Base-by-base conservation (phyloP, 768 basidiomycete species). In the Lactifluus rugatus region DNA sequence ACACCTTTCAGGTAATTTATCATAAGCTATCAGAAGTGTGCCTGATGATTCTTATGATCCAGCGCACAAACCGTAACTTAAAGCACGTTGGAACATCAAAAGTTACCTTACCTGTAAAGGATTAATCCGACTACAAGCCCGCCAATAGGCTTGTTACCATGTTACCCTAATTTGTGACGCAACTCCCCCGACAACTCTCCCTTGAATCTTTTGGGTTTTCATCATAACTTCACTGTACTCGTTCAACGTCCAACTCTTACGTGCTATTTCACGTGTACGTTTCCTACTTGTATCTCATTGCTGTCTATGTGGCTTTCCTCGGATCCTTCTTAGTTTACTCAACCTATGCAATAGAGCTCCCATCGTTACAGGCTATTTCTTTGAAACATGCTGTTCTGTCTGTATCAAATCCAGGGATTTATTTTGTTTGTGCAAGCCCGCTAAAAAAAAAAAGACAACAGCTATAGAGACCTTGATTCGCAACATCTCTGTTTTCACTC, bases 1-100 rank as follows among this genome's bases (percentile, higher is more conserved):
- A 56, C 23, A 7, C 23, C 37, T 6, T 11, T 41, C 21, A 60
- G 59, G 14, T 60, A 60, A 60, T 47, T 60, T 56, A 60, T 60
- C 14, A 39, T 19, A 47, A 49, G n/a, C n/a, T n/a, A n/a, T n/a
- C n/a, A n/a, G n/a, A n/a, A n/a, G n/a, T n/a, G n/a, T n/a, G n/a
- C n/a, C n/a, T n/a, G n/a, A n/a, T 23, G 21, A 17, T 46, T 52
- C 36, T 60, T 51, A 55, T 41, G 34, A 51, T 23, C 26, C 42
- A 34, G 19, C 28, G 45, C 48, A 13, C 47, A 17, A n/a, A n/a
- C n/a, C n/a, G n/a, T n/a, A n/a, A n/a, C n/a, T n/a, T n/a, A n/a
- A n/a, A n/a, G n/a, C 34, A 14, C n/a, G 16, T 23, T 49, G 48
- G 23, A 54, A 31, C 16, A 49, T 46, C 48, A 39, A 54, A 31